These are phyloP conservation scores for Erodium maritimum DNA, from an alignment of 345 rosid genomes.

Conservation along the genomic window DNA sequence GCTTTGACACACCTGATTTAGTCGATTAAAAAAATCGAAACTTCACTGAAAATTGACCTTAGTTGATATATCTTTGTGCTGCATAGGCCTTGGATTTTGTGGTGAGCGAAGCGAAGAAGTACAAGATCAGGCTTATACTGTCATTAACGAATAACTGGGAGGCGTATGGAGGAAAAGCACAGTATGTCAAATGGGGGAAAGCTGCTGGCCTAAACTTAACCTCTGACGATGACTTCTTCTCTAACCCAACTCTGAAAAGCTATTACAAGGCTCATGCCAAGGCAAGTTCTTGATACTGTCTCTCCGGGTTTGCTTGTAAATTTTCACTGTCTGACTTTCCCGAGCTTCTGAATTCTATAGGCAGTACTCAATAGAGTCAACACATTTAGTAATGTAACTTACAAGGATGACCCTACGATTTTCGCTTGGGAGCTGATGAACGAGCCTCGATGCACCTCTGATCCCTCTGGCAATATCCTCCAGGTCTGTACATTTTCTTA, in stretches of 20 bases:
- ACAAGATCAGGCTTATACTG: slow-evolving; percentile 82
- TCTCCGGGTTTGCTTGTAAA: neutral
- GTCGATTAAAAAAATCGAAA: too few relatives aligned
- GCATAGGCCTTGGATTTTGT: slow-evolving; percentile 88
- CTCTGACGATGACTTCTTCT: slow-evolving; percentile 82
- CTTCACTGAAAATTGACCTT: too few relatives aligned
- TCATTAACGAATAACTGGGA: slow-evolving; percentile 83
- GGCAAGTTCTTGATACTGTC: slow-evolving; percentile 25
- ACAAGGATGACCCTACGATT: slow-evolving; percentile 86
- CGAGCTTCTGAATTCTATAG: slow-evolving; percentile 19
- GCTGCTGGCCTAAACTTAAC: slow-evolving; percentile 80
- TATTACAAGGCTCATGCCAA: slow-evolving; percentile 76
- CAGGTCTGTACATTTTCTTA: slow-evolving; percentile 41
- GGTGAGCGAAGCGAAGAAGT: slow-evolving; percentile 75
- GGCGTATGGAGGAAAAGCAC: slow-evolving; percentile 90
- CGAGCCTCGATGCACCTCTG: slow-evolving; percentile 90
- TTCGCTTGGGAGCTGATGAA: slow-evolving; percentile 97
- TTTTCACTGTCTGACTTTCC: too few relatives aligned
- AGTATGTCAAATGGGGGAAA: slow-evolving; percentile 90
- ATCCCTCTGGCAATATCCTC: slow-evolving; percentile 72
- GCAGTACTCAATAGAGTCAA: slow-evolving; percentile 73
- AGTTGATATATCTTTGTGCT: too few relatives aligned
- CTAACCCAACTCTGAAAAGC: slow-evolving; percentile 59
- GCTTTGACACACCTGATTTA: too few relatives aligned
- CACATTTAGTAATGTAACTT: slow-evolving; percentile 66